Base-by-base conservation (phyloP, 1,284 basidiomycete genomes). In the Ganoderma leucocontextum region DNA sequence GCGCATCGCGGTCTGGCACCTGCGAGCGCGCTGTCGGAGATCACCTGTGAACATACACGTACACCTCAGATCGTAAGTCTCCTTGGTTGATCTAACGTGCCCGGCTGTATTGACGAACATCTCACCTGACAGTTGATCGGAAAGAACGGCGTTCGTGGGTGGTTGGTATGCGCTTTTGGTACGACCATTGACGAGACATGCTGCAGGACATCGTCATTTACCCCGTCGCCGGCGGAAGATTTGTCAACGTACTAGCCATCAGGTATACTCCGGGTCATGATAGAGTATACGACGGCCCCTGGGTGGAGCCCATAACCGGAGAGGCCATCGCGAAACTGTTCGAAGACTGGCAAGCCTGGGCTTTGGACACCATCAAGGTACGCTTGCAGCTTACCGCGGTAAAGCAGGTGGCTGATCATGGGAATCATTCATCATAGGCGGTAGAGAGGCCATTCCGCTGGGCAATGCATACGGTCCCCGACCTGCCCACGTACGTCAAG, bases 161-260 rank as follows among this genome's bases (percentile, higher is more conserved):
- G 0, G 42, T 25, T 22, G 6, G n/a, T 29, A 7, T 57, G 22
- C 10, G 6, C 12, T 2, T 33, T n/a, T 0, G 10, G 7, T 1
- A 13, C 10, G 60, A n/a, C 29, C 9, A 8, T 29, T 62, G 22
- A 62, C 53, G 15, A 42, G 29, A 29, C 1, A 1, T 10, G 0
- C 13, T 25, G 8, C 33, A 64, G 66, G 55, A 64, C 8, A 36
- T 67, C 15, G 55, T 63, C 10, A 29, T 19, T 29, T 72, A 69
- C 33, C 70, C 70, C 19, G 64, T 72, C n/a, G 55, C 55, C 7
- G 53, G 61, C 13, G 68, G 70, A 15, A 22, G 53, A 10, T 22
- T 65, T 4, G n/a, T 72, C 38, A 80, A 80, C 60, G 68, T 78
- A 25, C 73, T 74, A n/a, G 75, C 71, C 4, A 60, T 76, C 25